phyloP scores from a whole-genome alignment of 257 asterid species.

The Solanum clarkiae region DNA sequence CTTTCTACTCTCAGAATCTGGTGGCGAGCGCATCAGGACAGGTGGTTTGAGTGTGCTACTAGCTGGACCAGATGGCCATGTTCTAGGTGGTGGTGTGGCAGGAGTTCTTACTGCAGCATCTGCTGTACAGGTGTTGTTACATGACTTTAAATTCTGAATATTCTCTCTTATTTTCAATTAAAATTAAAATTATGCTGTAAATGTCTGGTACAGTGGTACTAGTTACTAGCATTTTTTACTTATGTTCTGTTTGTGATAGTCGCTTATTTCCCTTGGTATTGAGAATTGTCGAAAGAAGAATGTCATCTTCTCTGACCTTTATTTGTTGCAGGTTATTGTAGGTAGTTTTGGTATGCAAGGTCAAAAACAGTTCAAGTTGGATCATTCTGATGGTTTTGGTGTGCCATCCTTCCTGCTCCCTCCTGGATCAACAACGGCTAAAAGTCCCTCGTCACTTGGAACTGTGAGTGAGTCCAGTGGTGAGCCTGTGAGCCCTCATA shows the following conservation, averaged over 20 bases:
- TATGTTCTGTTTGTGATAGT: not conserved
- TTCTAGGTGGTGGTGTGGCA: constrained; percentile 9
- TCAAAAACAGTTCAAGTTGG: not conserved
- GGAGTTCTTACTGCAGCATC: constrained; percentile 8
- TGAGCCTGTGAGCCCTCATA: constrained; percentile 7
- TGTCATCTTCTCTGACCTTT: not conserved
- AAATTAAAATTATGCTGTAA: not conserved
- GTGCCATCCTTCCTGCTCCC: not conserved
- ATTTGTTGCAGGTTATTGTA: not conserved
- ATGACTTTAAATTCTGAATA: not conserved
- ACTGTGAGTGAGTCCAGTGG: constrained; percentile 8
- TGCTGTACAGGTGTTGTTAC: constrained; percentile 6
- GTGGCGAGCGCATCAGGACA: constrained; percentile 4
- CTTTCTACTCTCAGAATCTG: constrained; percentile 3
- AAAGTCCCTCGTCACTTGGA: constrained; percentile 8
- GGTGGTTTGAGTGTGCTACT: constrained; percentile 7
- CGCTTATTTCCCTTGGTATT: not conserved
- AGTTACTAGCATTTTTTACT: not conserved
- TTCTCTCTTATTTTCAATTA: not conserved
- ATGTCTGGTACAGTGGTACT: not conserved
- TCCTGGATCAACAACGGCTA: constrained; percentile 1
- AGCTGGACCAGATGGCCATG: constrained; percentile 7
- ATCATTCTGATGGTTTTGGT: not conserved
- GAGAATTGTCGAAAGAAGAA: not conserved
- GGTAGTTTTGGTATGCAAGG: constrained; percentile 3